Evolutionary conservation across 73 alveolate genomes (phyloP), one percentile per base, ranked within the genome.

Genomic region (Paramecium biaurelia): DNA sequence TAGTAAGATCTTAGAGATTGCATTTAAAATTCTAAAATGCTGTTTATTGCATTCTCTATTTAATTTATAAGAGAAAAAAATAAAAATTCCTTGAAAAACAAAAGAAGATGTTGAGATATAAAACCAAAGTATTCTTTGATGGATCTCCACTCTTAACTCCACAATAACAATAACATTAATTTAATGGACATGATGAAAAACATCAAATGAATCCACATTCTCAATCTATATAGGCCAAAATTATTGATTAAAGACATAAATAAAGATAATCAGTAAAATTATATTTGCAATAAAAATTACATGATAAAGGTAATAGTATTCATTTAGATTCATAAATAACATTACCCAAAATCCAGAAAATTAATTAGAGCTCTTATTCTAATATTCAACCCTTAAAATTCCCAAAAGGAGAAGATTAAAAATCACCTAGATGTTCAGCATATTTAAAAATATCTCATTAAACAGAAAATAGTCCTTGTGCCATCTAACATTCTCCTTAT

Each of bases 191-290:
- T 63, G 84, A 63, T 32, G 45, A 63, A 10, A 63, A 63, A 30
- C 84, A 63, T 30, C 21, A 21, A 26, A 12, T 32, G 28, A 26
- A 63, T 30, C 2, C 3, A 7, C 84, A 63, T 63, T 30, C 84
- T 1, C 12, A 63, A 63, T 63, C 84, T 10, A 63, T 63, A 14
- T n/a, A 63, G 12, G 84, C 84, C 26, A 63, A 63, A 63, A 63
- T 63, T 63, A 23, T 63, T 32, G 84, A 63, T 26, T n/a, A 63
- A 63, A 63, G 84, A 63, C 84, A 63, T 24, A 63, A 63, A 63
- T 63, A 63, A 32, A 63, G 84, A 63, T 30, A 63, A 63, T 63
- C 84, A 30, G 84, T 63, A 14, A 26, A 26, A 63, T 3, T 63
- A 32, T 63, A 63, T 26, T 63, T 63, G 47, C 9, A 63, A 63